Evolutionary conservation across 352 stramenopile species (phyloP), one percentile per base, ranked within the genome.

Genomic region (Elongisporangium anandrum): DNA sequence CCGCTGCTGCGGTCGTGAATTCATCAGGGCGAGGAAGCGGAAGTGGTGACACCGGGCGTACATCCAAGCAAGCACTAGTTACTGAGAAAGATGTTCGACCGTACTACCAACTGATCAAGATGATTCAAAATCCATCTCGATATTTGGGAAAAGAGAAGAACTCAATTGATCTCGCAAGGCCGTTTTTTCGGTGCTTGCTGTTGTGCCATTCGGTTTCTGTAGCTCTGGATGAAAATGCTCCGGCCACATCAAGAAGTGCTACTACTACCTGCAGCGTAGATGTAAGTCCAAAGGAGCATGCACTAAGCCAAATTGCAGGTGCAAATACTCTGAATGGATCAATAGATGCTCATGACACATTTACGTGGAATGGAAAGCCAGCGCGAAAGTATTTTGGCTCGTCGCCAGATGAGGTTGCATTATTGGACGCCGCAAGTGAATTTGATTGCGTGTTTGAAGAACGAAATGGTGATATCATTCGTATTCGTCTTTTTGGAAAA

Each of bases 381-480:
- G 4, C 23, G 4, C n/a, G 29, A 54, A 81, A 81, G 23, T 88
- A 88, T 29, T 90, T 88, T 47, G 85, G 83, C 0, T 94, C 86
- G 0, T 95, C 86, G 3, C 86, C 86, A 0, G 86, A 95, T 53
- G 86, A 95, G 75, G 82, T 92, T 1, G 85, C 86, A 3, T 54
- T 95, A 1, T 59, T 95, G 8, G 88, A 90, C 26, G 86, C 82
- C 21, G 86, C 85, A 2, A 65, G 85, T 5, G 84, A 95, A 59
- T 94, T 95, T 48, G 72, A 93, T 34, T 95, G 85, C 23, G 64
- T 87, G 2, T 94, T 88, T 39, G 79, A 90, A 66, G 81, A 81
- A n/a, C 73, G 79, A n/a, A 72, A 87, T 20, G 73, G 77, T 7
- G 84, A 94, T 38, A 50, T 91, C n/a, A 80, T 94, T 34, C 72